These are phyloP conservation scores for Bullera alba DNA, from an alignment of 768 basidiomycete species.

Conservation along the genomic window DNA sequence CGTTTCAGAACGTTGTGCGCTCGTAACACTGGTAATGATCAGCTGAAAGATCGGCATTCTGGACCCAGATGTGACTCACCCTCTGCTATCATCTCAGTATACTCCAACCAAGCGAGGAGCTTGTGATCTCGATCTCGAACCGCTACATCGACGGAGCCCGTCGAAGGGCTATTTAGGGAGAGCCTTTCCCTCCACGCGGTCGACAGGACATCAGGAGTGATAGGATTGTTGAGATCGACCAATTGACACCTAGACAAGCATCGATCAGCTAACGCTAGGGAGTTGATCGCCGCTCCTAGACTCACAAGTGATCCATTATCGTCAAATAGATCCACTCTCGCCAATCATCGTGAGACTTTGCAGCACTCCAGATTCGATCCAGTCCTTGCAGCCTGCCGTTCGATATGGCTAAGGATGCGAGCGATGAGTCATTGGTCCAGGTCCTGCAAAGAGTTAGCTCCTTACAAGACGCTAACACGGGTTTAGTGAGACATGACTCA, in stretches of 20 bases:
- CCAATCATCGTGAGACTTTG: conserved; percentile 36
- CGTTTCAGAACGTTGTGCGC: no score
- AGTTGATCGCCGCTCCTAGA: no score
- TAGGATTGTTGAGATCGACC: conserved; percentile 19
- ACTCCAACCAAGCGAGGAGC: conserved; percentile 42
- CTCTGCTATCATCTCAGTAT: conserved; percentile 37
- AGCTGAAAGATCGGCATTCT: neutral
- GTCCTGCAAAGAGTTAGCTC: conserved; percentile 16
- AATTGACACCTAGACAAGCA: conserved; percentile 20
- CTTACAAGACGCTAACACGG: neutral
- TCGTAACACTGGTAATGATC: neutral
- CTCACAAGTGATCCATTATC: conserved; percentile 37
- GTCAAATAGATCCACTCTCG: conserved; percentile 39
- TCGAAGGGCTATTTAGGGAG: neutral
- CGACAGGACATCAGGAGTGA: conserved; percentile 18
- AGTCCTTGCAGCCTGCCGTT: conserved; percentile 18
- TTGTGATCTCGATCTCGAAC: conserved; percentile 40
- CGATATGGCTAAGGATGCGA: conserved; percentile 21
- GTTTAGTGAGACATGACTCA: no score
- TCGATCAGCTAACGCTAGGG: no score
- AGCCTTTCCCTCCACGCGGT: conserved; percentile 28
- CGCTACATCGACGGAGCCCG: conserved; percentile 13
- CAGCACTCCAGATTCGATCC: conserved; percentile 12
- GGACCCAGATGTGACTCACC: conserved; percentile 12
- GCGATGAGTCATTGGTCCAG: conserved; percentile 27